Conservation (phyloP, 2,329 filamentous ascomycete species). For the Botrytis squamosa region DNA sequence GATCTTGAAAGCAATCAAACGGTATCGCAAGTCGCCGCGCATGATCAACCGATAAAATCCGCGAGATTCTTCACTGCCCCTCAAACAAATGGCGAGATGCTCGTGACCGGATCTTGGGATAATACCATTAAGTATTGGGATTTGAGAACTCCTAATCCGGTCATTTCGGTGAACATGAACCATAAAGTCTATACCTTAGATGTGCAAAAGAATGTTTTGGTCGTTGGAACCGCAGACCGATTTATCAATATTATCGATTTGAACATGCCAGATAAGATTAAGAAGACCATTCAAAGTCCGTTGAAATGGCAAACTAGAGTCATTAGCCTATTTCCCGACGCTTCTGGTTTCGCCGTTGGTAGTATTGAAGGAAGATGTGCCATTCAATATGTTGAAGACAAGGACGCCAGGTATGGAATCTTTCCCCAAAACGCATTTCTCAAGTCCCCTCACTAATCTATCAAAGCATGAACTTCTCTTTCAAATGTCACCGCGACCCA, state of each 20-base stretch:
- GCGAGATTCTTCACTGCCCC: slow-evolving; percentile 74
- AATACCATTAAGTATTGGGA: slow-evolving; percentile 92
- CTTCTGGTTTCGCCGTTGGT: slow-evolving; percentile 88
- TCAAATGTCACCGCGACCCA: slow-evolving; percentile 94
- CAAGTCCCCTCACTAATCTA: slow-evolving; percentile 10
- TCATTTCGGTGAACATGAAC: slow-evolving; percentile 64
- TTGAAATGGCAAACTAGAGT: slow-evolving; percentile 98
- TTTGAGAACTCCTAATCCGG: slow-evolving; percentile 63
- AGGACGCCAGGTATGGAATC: slow-evolving; percentile 65
- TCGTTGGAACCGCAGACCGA: slow-evolving; percentile 89
- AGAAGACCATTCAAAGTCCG: slow-evolving; percentile 94
- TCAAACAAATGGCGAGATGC: slow-evolving; percentile 64
- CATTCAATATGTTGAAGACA: slow-evolving; percentile 97
- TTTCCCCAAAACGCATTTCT: neutral
- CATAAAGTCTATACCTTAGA: slow-evolving; percentile 91
- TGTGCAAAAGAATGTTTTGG: slow-evolving; percentile 80
- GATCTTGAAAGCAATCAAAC: slow-evolving; percentile 70
- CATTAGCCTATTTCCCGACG: slow-evolving; percentile 91
- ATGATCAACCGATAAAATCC: slow-evolving; percentile 78
- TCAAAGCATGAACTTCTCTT: slow-evolving; percentile 85
- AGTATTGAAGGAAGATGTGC: slow-evolving; percentile 96
- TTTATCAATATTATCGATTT: slow-evolving; percentile 96
- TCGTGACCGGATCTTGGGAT: slow-evolving; percentile 91
- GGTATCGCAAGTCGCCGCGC: slow-evolving; percentile 69
- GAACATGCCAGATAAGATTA: slow-evolving; percentile 82